phyloP scores from a whole-genome alignment of 495 filamentous ascomycete genomes.

The Astrocystis sublimbata region DNA sequence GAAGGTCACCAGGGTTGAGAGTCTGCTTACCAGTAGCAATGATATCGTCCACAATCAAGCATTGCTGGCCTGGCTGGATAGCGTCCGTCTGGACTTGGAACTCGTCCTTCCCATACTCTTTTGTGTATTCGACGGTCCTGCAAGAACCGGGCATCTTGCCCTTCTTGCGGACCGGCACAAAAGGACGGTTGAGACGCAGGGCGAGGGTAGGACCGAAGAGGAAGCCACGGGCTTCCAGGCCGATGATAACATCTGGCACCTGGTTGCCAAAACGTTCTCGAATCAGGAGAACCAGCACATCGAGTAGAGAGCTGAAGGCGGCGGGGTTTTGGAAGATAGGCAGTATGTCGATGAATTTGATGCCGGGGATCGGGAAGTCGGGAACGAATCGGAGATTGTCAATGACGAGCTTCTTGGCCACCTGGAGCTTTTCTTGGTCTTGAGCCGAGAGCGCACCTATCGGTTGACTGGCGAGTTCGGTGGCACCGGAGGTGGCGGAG shows the following conservation, averaged over 20 bases:
- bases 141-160: constrained; percentile 94
- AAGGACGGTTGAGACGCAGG: constrained; percentile 78
- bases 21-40: constrained; percentile 85
- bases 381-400: constrained; percentile 67
- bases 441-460: constrained; percentile 50
- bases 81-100: constrained; percentile 93
- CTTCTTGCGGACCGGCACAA: constrained; percentile 92
- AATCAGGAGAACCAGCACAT: constrained; percentile 85
- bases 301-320: constrained; percentile 75
- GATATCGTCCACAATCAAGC: constrained; percentile 94
- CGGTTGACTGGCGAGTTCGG: constrained; percentile 94
- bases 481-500: constrained; percentile 68
- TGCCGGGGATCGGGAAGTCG: constrained; percentile 92
- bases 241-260: constrained; percentile 87
- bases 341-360: constrained; percentile 98
- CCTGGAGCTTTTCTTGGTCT: constrained; percentile 31
- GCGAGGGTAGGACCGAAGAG: constrained; percentile 92
- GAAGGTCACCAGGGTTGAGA: not conserved
- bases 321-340: constrained; percentile 85
- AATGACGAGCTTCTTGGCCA: constrained; percentile 40
- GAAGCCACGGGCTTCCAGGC: constrained; percentile 92
- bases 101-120: constrained; percentile 95
- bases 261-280: constrained; percentile 47
- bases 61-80: constrained; percentile 83
- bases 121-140: constrained; percentile 78